phyloP scores from a whole-genome alignment of 176 grass and related monocot species.

The Carex pumila region DNA sequence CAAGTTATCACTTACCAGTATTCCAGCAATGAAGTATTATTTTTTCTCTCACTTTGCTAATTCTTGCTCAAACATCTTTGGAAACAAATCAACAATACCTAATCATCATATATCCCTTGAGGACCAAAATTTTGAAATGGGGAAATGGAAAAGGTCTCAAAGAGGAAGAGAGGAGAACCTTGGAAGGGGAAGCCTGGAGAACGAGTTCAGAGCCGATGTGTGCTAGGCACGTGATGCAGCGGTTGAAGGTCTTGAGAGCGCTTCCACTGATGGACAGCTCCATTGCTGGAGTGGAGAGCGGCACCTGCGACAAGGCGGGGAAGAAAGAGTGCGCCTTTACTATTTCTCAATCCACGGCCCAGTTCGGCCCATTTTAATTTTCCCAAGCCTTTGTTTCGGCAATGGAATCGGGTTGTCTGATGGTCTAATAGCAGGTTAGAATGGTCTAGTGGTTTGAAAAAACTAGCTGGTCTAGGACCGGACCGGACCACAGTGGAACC shows the following conservation, averaged over 20 bases:
- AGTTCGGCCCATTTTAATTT: not conserved
- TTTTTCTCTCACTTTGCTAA: not conserved
- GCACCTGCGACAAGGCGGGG: not conserved
- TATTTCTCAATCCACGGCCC: not conserved
- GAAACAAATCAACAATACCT: not conserved
- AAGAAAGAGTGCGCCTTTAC: not conserved
- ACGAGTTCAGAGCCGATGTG: constrained; percentile 75
- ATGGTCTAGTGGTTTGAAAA: no score
- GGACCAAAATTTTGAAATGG: not conserved
- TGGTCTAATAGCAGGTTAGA: no score
- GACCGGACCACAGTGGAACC: no score
- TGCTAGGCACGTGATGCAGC: constrained; percentile 69
- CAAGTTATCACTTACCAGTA: not conserved
- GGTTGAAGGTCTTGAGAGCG: constrained; percentile 65
- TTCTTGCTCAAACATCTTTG: not conserved
- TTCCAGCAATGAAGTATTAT: not conserved
- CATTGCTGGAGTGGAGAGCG: constrained; percentile 28
- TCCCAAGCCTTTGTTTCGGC: not conserved
- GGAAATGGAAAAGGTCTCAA: not conserved
- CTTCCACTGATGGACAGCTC: constrained; percentile 70
- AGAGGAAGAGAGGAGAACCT: constrained; percentile 32
- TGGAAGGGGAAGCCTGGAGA: constrained; percentile 57
- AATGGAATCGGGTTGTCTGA: no score
- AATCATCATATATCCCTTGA: not conserved
- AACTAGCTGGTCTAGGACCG: no score